phyloP scores from a whole-genome alignment of 1,139 yeast genomes.

The Kodamaea derodonti region DNA sequence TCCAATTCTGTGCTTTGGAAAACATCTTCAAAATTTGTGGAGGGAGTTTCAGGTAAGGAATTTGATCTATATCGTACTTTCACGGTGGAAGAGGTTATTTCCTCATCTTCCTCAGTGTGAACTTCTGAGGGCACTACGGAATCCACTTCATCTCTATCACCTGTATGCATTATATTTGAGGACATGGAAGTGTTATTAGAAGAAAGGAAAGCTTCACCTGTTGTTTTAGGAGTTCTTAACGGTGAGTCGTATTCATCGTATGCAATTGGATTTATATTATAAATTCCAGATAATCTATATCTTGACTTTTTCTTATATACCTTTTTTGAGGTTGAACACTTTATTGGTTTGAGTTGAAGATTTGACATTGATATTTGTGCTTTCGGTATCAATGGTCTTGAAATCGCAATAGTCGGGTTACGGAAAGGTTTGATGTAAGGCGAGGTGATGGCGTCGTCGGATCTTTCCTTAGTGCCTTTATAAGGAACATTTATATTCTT shows the following conservation, averaged over 20 bases:
- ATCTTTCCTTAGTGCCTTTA: not conserved
- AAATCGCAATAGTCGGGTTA: not conserved
- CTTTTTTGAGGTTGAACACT: slow-evolving; percentile 26
- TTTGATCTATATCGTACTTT: slow-evolving; percentile 16
- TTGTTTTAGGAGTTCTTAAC: not conserved
- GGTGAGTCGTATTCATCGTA: not conserved
- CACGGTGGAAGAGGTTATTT: slow-evolving; percentile 14
- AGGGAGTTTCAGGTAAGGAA: slow-evolving; percentile 21
- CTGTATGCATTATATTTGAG: slow-evolving; percentile 9
- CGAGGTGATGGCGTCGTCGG: too few relatives aligned
- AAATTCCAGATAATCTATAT: slow-evolving; percentile 37
- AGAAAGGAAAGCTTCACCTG: not conserved
- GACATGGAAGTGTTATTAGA: slow-evolving; percentile 6
- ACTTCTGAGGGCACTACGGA: too few relatives aligned
- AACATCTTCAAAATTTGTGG: slow-evolving; percentile 1
- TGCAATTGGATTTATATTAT: slow-evolving; percentile 36
- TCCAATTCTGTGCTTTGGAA: slow-evolving; percentile 3
- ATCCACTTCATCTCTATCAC: slow-evolving; percentile 1
- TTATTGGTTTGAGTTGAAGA: slow-evolving; percentile 38
- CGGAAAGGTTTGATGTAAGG: not conserved
- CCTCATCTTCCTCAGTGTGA: slow-evolving; percentile 3
- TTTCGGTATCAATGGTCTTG: not conserved
- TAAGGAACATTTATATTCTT: not conserved
- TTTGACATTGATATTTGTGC: slow-evolving; percentile 32
- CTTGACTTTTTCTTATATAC: slow-evolving; percentile 40